A percentile compares a stretch with the other conserved stretches of the same genome.
Evolutionary conservation across 108 stramenopile genomes (phyloP).

Genomic region (Skeletonema costatum): DNA sequence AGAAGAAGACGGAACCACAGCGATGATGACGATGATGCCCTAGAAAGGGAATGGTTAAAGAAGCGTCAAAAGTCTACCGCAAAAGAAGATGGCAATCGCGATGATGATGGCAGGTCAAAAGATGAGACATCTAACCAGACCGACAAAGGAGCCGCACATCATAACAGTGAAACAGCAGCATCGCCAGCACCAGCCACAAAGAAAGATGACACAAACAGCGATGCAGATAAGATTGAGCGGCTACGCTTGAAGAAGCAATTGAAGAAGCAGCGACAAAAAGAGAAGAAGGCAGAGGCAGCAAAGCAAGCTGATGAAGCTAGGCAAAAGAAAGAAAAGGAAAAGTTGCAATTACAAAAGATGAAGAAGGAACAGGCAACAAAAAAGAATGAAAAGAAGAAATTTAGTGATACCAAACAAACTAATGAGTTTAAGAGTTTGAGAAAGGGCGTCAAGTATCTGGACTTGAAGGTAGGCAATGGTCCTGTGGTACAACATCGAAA

Average conservation of each 20-base stretch:
- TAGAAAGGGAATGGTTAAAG: constrained; percentile 14
- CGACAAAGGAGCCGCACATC: not conserved
- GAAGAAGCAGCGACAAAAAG: constrained; percentile 32
- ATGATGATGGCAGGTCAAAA: not conserved
- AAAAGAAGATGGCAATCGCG: not conserved
- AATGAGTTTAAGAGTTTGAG: constrained; percentile 1
- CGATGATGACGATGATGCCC: not conserved
- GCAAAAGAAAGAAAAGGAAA: not conserved
- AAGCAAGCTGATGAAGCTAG: not conserved
- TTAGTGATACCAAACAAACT: constrained; percentile 1
- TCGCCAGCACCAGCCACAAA: constrained; percentile 7
- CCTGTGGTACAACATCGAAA: constrained; percentile 38
- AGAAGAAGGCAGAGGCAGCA: constrained; percentile 26
- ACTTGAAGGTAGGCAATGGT: constrained; percentile 52
- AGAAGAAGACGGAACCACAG: constrained; percentile 1
- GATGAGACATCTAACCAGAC: not conserved
- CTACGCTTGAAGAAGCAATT: constrained; percentile 22
- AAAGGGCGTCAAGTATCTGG: constrained; percentile 52
- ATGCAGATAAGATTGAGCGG: constrained; percentile 24
- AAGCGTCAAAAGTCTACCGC: constrained; percentile 11
- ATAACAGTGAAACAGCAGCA: not conserved
- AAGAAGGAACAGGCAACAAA: not conserved
- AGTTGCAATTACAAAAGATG: not conserved
- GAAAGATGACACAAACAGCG: constrained; percentile 2
- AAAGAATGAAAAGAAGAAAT: constrained; percentile 14